These are phyloP conservation scores for Candida anglica DNA, from an alignment of 805 yeast genomes.

Conservation along the genomic window DNA sequence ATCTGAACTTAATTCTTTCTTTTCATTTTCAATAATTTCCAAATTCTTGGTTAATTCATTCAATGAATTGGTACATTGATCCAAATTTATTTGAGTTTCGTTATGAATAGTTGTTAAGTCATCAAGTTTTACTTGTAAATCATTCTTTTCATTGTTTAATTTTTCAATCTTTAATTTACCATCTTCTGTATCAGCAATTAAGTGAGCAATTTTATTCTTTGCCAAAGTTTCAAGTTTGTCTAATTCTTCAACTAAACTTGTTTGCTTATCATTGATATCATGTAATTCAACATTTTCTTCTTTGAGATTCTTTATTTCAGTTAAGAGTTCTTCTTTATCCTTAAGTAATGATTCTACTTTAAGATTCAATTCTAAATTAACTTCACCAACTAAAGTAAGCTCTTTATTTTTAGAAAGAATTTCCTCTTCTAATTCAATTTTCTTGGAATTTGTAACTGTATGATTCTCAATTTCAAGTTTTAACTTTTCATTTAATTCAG, in stretches of 20 bases:
- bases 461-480: not conserved
- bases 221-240: conserved; percentile 20
- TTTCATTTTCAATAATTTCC: conserved; percentile 3
- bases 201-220: conserved; percentile 12
- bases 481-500: conserved; percentile 1
- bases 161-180: conserved; percentile 6
- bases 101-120: not conserved
- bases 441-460: conserved; percentile 3
- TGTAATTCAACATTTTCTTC: conserved; percentile 10
- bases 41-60: conserved; percentile 7
- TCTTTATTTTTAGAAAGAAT: conserved; percentile 6
- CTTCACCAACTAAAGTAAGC: conserved; percentile 6
- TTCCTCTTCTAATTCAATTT: conserved; percentile 5
- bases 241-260: conserved; percentile 18
- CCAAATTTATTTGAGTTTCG: not conserved
- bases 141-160: conserved; percentile 11
- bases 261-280: conserved; percentile 16
- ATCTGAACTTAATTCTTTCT: conserved; percentile 1
- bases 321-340: conserved; percentile 15
- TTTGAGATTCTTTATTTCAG: conserved; percentile 4
- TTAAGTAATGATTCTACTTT: conserved; percentile 13
- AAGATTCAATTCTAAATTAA: conserved; percentile 8
- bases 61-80: conserved; percentile 11
- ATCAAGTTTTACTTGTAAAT: not conserved
- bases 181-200: not conserved